phyloP scores from a whole-genome alignment of 768 basidiomycete genomes.

The Psilocybe azurescens region DNA sequence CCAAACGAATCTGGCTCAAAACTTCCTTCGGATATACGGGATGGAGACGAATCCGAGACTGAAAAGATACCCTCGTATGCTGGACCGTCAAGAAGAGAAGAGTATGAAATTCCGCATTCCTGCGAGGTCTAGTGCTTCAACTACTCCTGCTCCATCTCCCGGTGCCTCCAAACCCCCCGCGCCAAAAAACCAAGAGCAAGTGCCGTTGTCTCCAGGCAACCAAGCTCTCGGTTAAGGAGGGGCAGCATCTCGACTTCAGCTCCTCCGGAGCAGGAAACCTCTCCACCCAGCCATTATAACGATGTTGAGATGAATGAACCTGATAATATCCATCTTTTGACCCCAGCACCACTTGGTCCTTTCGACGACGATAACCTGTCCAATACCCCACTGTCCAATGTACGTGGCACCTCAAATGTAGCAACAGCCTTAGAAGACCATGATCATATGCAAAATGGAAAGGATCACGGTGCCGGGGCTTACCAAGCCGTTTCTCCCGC shows the following conservation, averaged over 20 bases:
- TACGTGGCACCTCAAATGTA: neutral
- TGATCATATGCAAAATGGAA: conserved; percentile 7
- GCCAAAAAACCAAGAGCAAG: conserved; percentile 30
- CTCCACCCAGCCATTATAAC: conserved; percentile 13
- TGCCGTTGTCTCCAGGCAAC: conserved; percentile 22
- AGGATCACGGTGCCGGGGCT: neutral
- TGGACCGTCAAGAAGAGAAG: conserved; percentile 30
- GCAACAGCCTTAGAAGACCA: neutral
- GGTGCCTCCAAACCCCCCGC: conserved; percentile 24
- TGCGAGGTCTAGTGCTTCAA: conserved; percentile 30
- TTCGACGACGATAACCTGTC: neutral
- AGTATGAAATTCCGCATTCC: conserved; percentile 38
- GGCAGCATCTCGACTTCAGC: conserved; percentile 7
- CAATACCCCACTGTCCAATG: neutral
- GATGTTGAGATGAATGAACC: conserved; percentile 24
- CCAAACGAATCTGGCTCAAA: conserved; percentile 11
- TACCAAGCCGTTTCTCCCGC: neutral
- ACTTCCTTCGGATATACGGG: conserved; percentile 12
- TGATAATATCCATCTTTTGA: conserved; percentile 9
- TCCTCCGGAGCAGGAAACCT: conserved; percentile 9
- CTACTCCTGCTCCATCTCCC: conserved; percentile 28
- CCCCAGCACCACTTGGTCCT: conserved; percentile 7
- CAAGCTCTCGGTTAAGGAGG: conserved; percentile 10
- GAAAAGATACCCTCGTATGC: conserved; percentile 16
- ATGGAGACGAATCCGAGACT: conserved; percentile 27